Evolutionary conservation across 2,329 filamentous ascomycete species (phyloP), one percentile per base, ranked within the genome.

Genomic region (Aspergillus fijiensis): DNA sequence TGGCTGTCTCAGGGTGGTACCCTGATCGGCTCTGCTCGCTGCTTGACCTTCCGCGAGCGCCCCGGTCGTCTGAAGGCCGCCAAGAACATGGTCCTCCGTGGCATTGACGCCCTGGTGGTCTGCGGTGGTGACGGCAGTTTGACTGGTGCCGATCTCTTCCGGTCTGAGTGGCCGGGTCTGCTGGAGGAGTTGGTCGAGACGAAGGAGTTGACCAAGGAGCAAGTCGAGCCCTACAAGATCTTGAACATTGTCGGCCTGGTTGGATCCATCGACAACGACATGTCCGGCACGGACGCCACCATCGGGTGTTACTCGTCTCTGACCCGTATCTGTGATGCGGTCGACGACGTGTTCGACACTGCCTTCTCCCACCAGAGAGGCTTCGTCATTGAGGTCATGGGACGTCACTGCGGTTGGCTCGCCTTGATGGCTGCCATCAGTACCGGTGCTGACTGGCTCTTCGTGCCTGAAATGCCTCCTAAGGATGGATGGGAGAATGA

Each of bases 311-410:
- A 96, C 80, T 96, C 93, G 49, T 95, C 95, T 25, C 85, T 99
- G 58, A 87, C 90, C 51, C 88, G 94, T 61, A 96, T 99, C 69
- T 98, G 94, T 79, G 90, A 97, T 74, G 91, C 94, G 72, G 91
- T 99, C 60, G 95, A 99, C 80, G 94, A 92, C 72, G 96, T 81
- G 29, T 81, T 99, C 69, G 94, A 99, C 77, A 93, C 94, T 21
- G 98, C 95, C 0, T 94, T 94, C 55, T 97, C 93, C 29, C 95
- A 99, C 77, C 96, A 96, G 65, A 85, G 95, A 69, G 95, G 95
- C 45, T 99, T 99, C 76, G 93, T 99, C 59, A 90, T 99, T 63
- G 95, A 97, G 77, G 95, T 99, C 70, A 99, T 99, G 95, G 95
- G 95, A 53, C 86, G 95, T 61, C 94, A 99, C 79, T 99, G 95